These are phyloP conservation scores for Apiospora malaysiana DNA, from an alignment of 2,329 filamentous ascomycete genomes.

Conservation along the genomic window DNA sequence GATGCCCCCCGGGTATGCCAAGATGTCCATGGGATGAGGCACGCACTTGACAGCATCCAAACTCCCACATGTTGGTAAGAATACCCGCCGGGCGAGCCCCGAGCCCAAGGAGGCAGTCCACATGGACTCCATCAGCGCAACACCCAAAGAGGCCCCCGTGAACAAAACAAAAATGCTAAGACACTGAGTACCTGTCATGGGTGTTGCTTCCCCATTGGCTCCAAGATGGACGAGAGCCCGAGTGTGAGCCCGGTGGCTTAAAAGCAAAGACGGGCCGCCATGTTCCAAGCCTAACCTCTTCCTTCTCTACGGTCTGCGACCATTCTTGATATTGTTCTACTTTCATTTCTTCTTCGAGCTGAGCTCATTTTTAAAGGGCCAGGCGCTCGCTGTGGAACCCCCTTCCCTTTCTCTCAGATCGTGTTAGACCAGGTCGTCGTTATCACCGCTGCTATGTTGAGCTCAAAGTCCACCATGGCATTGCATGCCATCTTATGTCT, in stretches of 20 bases:
- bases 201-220: constrained; percentile 4
- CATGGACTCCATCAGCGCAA: constrained; percentile 10
- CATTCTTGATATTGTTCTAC: background rate
- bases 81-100: background rate
- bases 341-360: constrained; percentile 11
- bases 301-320: constrained; percentile 10
- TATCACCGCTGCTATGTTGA: constrained; percentile 1
- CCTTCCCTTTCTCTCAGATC: background rate
- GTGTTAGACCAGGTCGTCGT: background rate
- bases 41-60: background rate
- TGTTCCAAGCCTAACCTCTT: background rate
- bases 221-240: background rate
- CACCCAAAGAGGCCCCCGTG: constrained; percentile 4
- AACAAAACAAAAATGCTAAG: constrained; percentile 11
- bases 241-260: background rate
- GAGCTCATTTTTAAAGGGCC: constrained; percentile 12
- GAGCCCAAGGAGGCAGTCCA: background rate
- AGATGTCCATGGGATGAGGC: background rate
- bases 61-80: background rate
- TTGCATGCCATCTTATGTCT: constrained; percentile 1
- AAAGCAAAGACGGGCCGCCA: constrained; percentile 13
- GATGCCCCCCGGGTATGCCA: background rate
- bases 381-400: constrained; percentile 18
- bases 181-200: constrained; percentile 3
- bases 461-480: constrained; percentile 13